These are phyloP conservation scores for Euclidium syriacum DNA, from an alignment of 345 rosid species.

Conservation along the genomic window DNA sequence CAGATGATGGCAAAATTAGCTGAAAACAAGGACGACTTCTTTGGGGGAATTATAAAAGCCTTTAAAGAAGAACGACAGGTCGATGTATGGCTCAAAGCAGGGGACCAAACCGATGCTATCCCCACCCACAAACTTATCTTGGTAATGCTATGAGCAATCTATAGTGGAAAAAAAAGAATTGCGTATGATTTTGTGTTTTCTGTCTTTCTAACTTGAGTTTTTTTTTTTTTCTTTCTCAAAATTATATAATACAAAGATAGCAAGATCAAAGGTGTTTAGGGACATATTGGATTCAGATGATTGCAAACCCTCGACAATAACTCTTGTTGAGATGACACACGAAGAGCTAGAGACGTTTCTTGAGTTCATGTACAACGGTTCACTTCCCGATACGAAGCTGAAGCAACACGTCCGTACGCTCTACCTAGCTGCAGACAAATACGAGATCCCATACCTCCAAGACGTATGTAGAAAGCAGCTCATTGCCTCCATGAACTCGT, in stretches of 20 bases:
- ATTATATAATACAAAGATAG: not conserved
- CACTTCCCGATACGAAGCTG: not conserved
- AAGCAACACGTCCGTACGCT: not conserved
- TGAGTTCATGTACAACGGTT: not conserved
- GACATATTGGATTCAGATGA: not conserved
- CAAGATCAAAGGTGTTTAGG: not conserved
- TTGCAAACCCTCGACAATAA: not conserved
- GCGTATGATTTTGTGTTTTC: too few relatives aligned
- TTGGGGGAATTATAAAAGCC: not conserved
- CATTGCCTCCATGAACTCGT: not conserved
- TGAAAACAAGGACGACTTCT: not conserved
- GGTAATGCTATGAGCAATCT: not conserved
- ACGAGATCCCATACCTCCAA: constrained; percentile 9
- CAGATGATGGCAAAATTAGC: not conserved
- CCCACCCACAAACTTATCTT: not conserved
- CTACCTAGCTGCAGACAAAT: not conserved
- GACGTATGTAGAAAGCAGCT: not conserved
- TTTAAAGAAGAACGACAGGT: constrained; percentile 19
- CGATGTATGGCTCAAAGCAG: constrained; percentile 30
- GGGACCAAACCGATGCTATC: not conserved
- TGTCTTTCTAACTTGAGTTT: not conserved
- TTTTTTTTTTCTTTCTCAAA: too few relatives aligned
- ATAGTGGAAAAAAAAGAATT: not conserved
- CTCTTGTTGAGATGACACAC: not conserved
- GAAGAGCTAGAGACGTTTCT: constrained; percentile 1